Conservation (phyloP, 352 stramenopile species). For the Phytophthora kernoviae region DNA sequence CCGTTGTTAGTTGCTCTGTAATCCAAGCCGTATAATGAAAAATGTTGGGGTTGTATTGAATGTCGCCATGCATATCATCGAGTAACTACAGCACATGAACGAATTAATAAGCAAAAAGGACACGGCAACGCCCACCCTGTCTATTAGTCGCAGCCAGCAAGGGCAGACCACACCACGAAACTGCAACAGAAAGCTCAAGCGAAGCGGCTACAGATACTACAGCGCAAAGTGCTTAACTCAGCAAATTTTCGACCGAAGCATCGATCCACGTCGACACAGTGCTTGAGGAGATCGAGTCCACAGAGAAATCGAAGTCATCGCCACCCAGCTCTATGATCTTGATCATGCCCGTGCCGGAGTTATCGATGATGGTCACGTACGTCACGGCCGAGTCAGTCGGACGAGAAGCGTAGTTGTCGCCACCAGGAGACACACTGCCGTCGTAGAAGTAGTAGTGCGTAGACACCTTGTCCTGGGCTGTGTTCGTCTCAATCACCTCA, state of each 20-base stretch:
- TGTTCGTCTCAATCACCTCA: conserved; percentile 74
- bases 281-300: conserved; percentile 31
- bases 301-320: conserved; percentile 47
- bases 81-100: conserved; percentile 11
- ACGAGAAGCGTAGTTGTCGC: conserved; percentile 49
- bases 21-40: too few species aligned
- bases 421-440: conserved; percentile 39
- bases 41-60: conserved; percentile 15
- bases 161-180: conserved; percentile 11
- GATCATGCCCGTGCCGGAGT: conserved; percentile 37
- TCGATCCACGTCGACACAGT: conserved; percentile 41
- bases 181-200: conserved; percentile 11
- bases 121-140: conserved; percentile 12
- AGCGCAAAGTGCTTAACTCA: conserved; percentile 16
- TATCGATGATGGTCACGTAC: conserved; percentile 60
- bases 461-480: conserved; percentile 53
- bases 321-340: conserved; percentile 53
- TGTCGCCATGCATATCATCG: conserved; percentile 22
- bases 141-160: conserved; percentile 20
- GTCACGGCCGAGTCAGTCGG: conserved; percentile 39
- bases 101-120: conserved; percentile 3
- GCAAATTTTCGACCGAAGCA: conserved; percentile 43
- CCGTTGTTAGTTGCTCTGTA: too few species aligned
- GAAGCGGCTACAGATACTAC: neutral
- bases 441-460: conserved; percentile 84